These are phyloP conservation scores for Gaeumannomyces sp. DNA, from an alignment of 2,329 filamentous ascomycete genomes.

Conservation along the genomic window DNA sequence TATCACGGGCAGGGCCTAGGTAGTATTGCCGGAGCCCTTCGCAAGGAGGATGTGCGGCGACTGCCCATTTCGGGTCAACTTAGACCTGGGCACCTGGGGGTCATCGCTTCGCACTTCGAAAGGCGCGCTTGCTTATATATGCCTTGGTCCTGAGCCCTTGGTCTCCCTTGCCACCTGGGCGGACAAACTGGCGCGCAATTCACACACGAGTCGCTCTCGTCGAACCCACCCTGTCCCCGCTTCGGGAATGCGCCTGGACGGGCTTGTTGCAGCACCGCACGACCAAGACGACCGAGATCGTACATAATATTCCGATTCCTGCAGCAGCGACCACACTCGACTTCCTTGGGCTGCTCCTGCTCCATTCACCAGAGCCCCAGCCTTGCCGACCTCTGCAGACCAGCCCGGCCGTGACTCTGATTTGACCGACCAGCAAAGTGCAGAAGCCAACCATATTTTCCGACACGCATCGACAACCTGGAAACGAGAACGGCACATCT, in stretches of 20 bases:
- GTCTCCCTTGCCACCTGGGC: background rate
- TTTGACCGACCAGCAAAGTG: background rate
- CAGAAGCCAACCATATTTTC: background rate
- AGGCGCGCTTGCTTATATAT: background rate
- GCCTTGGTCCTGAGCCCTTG: background rate
- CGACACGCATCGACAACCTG: background rate
- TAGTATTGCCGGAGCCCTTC: background rate
- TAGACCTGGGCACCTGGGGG: background rate
- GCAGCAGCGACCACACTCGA: background rate
- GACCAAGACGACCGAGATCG: too few relatives aligned
- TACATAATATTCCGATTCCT: too few relatives aligned
- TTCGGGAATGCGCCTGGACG: background rate
- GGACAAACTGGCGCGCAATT: background rate
- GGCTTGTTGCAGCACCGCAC: background rate
- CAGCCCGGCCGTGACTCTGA: background rate
- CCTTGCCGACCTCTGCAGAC: background rate
- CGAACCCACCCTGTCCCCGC: background rate
- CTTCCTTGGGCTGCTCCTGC: background rate
- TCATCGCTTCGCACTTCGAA: too few relatives aligned
- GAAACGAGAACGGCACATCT: background rate
- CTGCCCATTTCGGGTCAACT: background rate
- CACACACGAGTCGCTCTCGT: background rate
- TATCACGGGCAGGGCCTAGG: background rate
- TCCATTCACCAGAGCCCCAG: background rate
- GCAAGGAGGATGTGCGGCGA: background rate